Percentiles rank a stretch among this genome's conserved stretches.
These are phyloP conservation scores for Eutrema japonicum DNA, from an alignment of 345 rosid genomes.

Conservation along the genomic window DNA sequence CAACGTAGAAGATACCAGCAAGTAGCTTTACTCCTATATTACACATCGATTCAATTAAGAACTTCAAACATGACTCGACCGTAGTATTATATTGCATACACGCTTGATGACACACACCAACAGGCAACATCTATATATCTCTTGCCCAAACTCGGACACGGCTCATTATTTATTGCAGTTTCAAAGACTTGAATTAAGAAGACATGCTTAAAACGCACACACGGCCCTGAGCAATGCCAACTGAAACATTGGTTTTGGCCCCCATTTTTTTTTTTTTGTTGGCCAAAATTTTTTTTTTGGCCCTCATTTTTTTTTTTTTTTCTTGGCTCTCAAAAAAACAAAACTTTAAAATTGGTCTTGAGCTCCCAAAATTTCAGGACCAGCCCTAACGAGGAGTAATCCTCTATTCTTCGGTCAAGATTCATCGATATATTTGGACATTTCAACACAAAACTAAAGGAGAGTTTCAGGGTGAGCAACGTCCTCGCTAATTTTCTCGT, in stretches of 20 bases:
- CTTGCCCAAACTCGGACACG: neutral
- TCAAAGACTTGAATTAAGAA: neutral
- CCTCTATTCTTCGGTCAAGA: constrained; percentile 27
- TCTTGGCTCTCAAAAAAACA: too few relatives aligned
- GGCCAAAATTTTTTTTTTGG: too few relatives aligned
- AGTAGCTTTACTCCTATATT: neutral
- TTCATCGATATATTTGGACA: constrained; percentile 41
- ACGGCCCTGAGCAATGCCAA: too few relatives aligned
- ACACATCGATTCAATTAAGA: neutral
- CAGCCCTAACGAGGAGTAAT: neutral
- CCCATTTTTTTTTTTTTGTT: too few relatives aligned
- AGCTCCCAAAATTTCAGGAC: too few relatives aligned
- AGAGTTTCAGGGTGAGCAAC: constrained; percentile 40
- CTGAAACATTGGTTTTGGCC: too few relatives aligned
- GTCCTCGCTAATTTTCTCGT: constrained; percentile 42
- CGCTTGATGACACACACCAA: neutral
- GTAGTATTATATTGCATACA: neutral
- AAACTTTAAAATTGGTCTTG: too few relatives aligned
- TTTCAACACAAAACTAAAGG: constrained; percentile 25
- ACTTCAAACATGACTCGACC: neutral
- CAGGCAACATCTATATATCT: neutral
- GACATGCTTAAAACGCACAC: neutral
- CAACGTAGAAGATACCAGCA: too few relatives aligned
- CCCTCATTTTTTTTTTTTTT: too few relatives aligned
- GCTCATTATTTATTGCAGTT: constrained; percentile 14